Percentiles rank a stretch among this genome's conserved stretches.
Conservation (phyloP, 139 green algal genomes). For the Coelastrella sp. region DNA sequence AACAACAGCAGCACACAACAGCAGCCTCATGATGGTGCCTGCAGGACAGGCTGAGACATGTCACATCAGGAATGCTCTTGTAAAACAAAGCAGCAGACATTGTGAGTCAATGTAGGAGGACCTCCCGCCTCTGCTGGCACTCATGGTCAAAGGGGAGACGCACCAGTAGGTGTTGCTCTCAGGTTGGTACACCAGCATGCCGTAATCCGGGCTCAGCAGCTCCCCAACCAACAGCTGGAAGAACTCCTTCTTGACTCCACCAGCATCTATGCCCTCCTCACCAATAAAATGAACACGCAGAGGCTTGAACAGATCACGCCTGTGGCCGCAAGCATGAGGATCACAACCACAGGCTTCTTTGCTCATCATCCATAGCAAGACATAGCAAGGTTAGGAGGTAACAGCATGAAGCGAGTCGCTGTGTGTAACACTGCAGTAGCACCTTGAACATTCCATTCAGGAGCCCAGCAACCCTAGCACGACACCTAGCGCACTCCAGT, state of each 20-base stretch:
- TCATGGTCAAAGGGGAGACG: background rate
- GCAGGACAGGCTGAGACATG: too few species aligned
- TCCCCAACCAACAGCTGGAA: conserved; percentile 93
- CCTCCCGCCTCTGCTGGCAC: background rate
- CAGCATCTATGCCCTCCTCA: conserved; percentile 94
- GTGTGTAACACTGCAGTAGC: too few species aligned
- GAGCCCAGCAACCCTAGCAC: too few species aligned
- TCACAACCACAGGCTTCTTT: background rate
- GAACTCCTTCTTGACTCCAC: conserved; percentile 94
- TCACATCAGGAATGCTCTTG: too few species aligned
- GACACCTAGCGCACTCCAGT: background rate
- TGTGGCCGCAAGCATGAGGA: background rate
- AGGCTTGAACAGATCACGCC: conserved; percentile 92
- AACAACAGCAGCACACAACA: too few species aligned
- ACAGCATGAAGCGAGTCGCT: too few species aligned
- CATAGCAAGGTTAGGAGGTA: too few species aligned
- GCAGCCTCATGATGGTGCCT: too few species aligned
- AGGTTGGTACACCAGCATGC: conserved; percentile 80
- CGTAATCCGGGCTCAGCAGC: conserved; percentile 90
- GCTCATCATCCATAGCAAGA: too few species aligned
- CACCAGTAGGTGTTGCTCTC: conserved; percentile 91
- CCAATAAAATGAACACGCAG: conserved; percentile 96
- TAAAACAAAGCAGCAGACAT: background rate
- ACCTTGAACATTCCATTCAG: too few species aligned
- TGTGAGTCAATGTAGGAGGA: background rate